Evolutionary conservation across 1,284 basidiomycete genomes (phyloP).

Genomic region (Cutaneotrichosporon spelunceum): DNA sequence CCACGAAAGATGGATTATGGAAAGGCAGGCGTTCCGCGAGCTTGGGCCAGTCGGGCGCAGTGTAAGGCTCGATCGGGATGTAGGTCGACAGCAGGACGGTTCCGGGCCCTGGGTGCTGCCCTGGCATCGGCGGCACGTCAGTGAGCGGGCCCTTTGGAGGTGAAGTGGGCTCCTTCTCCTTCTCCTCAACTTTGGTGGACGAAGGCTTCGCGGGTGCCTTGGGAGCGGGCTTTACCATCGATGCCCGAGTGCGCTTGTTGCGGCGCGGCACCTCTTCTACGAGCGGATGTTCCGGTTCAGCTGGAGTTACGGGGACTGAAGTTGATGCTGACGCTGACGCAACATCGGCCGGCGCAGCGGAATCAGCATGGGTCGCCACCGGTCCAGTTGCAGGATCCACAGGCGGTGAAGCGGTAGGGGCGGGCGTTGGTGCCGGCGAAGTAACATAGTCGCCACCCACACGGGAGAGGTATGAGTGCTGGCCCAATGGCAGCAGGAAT

Average conservation of each 20-base stretch:
- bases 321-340: neutral
- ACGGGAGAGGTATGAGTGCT: constrained; percentile 38
- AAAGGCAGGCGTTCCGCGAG: constrained; percentile 37
- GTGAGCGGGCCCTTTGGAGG: constrained; percentile 12
- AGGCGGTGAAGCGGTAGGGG: neutral
- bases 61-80: constrained; percentile 32
- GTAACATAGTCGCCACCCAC: constrained; percentile 43
- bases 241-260: constrained; percentile 24
- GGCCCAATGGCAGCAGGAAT: constrained; percentile 41
- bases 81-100: constrained; percentile 42
- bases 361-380: neutral
- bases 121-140: constrained; percentile 30
- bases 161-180: constrained; percentile 15
- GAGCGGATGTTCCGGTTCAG: neutral
- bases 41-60: constrained; percentile 34
- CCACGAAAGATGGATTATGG: constrained; percentile 32
- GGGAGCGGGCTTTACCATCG: constrained; percentile 16
- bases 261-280: neutral
- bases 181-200: neutral
- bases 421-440: constrained; percentile 17
- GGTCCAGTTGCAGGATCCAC: neutral
- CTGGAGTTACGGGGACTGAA: neutral
- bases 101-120: constrained; percentile 29
- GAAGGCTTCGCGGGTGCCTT: constrained; percentile 4
- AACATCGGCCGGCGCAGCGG: neutral